Evolutionary conservation across 116 monocot genomes (phyloP).

Genomic region (Cymodocea nodosa): DNA sequence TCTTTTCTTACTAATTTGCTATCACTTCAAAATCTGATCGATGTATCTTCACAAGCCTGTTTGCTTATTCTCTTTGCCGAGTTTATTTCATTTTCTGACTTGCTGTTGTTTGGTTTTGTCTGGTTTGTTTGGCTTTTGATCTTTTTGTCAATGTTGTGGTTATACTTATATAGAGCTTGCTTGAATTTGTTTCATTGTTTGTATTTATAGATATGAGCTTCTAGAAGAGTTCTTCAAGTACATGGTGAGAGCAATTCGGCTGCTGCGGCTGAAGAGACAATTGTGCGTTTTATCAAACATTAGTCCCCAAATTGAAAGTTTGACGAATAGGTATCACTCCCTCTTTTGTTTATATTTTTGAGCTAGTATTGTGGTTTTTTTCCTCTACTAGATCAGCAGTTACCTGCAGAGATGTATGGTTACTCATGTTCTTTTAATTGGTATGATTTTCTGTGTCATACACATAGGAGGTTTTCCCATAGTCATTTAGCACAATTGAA

Average conservation of each 20-base stretch:
- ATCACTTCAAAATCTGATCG: no score
- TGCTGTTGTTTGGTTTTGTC: background rate
- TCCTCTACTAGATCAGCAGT: background rate
- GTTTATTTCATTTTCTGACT: background rate
- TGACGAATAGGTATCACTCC: background rate
- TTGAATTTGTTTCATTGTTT: background rate
- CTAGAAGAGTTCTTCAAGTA: constrained; percentile 62
- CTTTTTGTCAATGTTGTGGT: background rate
- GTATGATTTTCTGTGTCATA: background rate
- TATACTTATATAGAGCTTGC: background rate
- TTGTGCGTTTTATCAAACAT: background rate
- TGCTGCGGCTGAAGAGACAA: constrained; percentile 44
- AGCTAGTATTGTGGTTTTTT: background rate
- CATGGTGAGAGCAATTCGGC: constrained; percentile 52
- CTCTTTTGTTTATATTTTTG: background rate
- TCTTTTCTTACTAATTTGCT: no score
- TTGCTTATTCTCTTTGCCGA: no score
- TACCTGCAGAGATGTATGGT: background rate
- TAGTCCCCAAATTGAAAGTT: background rate
- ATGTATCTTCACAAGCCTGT: no score
- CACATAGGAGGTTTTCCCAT: constrained; percentile 60
- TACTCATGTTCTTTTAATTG: background rate
- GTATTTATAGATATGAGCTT: constrained; percentile 38
- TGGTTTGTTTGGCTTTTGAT: background rate
- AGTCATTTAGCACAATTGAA: constrained; percentile 72